Evolutionary conservation across 2,329 filamentous ascomycete species (phyloP).

Genomic region (Neonectria ditissima): DNA sequence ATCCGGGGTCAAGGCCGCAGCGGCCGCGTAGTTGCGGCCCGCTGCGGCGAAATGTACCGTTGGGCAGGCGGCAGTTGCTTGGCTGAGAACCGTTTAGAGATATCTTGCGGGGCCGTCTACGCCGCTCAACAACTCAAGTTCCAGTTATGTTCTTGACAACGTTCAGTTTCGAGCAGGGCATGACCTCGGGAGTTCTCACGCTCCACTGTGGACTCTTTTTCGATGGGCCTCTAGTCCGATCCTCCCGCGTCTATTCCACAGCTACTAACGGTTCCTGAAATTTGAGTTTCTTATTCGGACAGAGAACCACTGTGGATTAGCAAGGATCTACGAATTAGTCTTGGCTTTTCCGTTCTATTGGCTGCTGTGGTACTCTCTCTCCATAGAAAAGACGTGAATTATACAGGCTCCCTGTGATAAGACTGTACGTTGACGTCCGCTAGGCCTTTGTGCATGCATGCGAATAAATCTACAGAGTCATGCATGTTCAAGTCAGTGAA

Average conservation of each 20-base stretch:
- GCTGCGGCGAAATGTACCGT: neutral
- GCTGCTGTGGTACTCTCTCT: neutral
- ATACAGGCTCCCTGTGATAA: too few relatives aligned
- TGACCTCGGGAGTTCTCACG: neutral
- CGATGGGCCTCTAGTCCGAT: neutral
- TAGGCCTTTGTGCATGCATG: too few relatives aligned
- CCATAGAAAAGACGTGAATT: too few relatives aligned
- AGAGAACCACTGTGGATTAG: neutral
- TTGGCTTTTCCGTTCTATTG: neutral
- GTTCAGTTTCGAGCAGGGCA: neutral
- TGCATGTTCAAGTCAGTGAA: too few relatives aligned
- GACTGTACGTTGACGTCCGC: too few relatives aligned
- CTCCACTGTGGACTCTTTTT: neutral
- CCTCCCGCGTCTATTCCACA: neutral
- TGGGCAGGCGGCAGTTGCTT: neutral
- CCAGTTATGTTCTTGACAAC: neutral
- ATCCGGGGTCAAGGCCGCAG: neutral
- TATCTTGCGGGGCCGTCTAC: neutral
- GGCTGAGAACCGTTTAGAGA: neutral
- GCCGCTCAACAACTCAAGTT: neutral
- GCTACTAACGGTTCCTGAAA: neutral
- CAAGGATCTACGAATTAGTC: neutral
- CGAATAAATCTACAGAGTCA: too few relatives aligned
- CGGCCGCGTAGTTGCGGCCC: neutral
- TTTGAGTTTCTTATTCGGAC: neutral